A percentile compares a stretch with the other conserved stretches of the same genome.
phyloP scores from a whole-genome alignment of 176 grass and related monocot species.

The Lolium multiflorum region DNA sequence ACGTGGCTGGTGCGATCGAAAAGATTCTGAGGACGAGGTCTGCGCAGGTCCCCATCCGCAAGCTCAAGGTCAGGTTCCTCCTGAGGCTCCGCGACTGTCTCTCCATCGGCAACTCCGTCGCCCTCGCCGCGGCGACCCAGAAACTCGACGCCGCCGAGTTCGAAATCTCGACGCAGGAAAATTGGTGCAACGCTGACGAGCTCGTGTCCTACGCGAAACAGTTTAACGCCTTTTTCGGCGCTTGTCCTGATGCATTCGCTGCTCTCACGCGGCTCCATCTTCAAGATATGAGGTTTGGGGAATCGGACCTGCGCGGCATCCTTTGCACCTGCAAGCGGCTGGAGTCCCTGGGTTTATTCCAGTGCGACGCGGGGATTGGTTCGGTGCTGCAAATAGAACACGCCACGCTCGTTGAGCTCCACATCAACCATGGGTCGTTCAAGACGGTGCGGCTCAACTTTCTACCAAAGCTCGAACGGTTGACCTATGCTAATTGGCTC shows the following conservation, averaged over 20 bases:
- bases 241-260: neutral
- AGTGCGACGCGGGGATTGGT: fast-evolving
- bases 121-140: neutral
- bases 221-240: neutral
- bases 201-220: neutral
- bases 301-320: neutral
- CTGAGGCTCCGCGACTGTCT: neutral
- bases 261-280: neutral
- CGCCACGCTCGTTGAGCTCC: neutral
- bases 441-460: fast-evolving
- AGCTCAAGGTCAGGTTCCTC: neutral
- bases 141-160: neutral
- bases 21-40: neutral
- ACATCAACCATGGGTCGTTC: neutral
- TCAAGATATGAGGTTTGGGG: neutral
- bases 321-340: neutral
- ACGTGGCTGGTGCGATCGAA: neutral
- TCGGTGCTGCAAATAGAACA: neutral
- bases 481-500: neutral
- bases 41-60: neutral
- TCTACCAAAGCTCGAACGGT: neutral
- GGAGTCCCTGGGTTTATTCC: neutral
- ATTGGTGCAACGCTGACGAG: neutral
- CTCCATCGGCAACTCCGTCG: neutral
- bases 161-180: neutral